These are phyloP conservation scores for Arctium minus DNA, from an alignment of 129 eudicot species.

Conservation along the genomic window DNA sequence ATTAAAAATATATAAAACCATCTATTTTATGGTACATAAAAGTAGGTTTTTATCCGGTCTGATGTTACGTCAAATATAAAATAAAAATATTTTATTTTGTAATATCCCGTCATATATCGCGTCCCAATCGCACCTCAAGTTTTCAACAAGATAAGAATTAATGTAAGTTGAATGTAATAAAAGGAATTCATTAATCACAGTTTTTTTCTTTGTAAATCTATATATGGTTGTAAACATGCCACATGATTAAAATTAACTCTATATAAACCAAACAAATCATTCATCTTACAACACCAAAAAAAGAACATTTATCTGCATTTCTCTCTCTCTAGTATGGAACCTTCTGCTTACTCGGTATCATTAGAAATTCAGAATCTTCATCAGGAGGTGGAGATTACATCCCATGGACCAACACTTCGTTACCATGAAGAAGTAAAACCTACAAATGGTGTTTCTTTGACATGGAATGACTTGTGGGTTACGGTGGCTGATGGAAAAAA, in stretches of 20 bases:
- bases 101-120: no score
- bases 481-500: conserved; percentile 31
- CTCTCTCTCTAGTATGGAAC: conserved; percentile 9
- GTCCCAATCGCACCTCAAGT: no score
- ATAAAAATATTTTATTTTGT: no score
- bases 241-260: neutral
- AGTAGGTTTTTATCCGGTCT: neutral
- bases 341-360: neutral
- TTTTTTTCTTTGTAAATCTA: neutral
- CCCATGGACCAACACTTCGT: neutral
- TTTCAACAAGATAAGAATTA: neutral
- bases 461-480: conserved; percentile 55
- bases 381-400: conserved; percentile 25
- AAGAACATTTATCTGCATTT: neutral
- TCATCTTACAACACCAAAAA: neutral
- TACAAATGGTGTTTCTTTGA: conserved; percentile 27
- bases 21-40: no score
- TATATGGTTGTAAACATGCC: neutral
- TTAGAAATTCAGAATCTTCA: neutral
- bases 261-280: neutral
- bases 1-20: no score
- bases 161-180: neutral
- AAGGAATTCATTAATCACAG: neutral
- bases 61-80: no score
- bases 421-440: neutral